Conservation (phyloP, 345 rosid genomes). For the Bruguiera gymnorhiza region DNA sequence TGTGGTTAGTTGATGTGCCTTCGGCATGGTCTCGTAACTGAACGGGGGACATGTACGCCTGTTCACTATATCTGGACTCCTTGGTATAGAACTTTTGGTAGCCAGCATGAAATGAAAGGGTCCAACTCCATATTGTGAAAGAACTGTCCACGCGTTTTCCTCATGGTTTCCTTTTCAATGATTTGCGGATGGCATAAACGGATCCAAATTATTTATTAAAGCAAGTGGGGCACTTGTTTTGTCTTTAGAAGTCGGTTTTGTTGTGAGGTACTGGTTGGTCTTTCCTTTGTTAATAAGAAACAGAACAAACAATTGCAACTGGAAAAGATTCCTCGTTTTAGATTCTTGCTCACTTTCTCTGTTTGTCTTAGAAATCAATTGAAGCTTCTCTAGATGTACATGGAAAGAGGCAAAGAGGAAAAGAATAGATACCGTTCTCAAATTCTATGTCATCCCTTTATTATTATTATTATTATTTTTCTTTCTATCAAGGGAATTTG, state of each 20-base stretch:
- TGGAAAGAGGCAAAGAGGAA: conserved; percentile 12
- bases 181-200: too few relatives aligned
- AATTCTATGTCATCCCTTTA: conserved; percentile 22
- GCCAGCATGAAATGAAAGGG: too few relatives aligned
- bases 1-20: too few relatives aligned
- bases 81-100: too few relatives aligned
- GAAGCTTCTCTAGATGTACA: conserved; percentile 25
- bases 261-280: not conserved
- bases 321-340: not conserved
- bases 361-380: conserved; percentile 3
- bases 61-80: too few relatives aligned
- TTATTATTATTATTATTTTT: not conserved
- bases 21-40: too few relatives aligned
- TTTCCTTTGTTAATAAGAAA: not conserved
- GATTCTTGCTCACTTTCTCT: not conserved
- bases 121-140: too few relatives aligned
- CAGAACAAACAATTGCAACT: not conserved
- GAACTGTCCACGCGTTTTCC: too few relatives aligned
- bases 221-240: too few relatives aligned
- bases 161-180: too few relatives aligned
- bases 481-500: conserved; percentile 22
- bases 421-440: conserved; percentile 28
- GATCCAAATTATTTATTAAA: too few relatives aligned
- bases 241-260: not conserved
- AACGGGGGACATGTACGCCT: too few relatives aligned